A percentile compares a stretch with the other conserved stretches of the same genome.
Evolutionary conservation across 768 basidiomycete species (phyloP).

Genomic region (Epithele typhae): DNA sequence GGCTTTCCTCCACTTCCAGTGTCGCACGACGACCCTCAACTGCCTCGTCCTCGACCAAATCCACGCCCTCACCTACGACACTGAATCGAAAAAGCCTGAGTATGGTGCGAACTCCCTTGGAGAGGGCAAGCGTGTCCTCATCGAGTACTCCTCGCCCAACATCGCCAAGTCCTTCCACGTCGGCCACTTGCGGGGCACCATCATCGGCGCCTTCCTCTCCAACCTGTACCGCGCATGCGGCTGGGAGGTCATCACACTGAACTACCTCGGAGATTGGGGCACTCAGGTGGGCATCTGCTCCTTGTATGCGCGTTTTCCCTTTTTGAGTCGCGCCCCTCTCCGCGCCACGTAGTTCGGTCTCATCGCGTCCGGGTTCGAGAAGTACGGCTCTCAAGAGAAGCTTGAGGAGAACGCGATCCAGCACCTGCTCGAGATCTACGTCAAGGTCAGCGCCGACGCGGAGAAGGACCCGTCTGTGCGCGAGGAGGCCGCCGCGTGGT

Average conservation of each 20-base stretch:
- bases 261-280: constrained; percentile 98
- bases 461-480: constrained; percentile 69
- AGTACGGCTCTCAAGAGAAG: constrained; percentile 82
- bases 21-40: constrained; percentile 57
- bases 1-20: constrained; percentile 80
- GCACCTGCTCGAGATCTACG: constrained; percentile 92
- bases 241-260: constrained; percentile 88
- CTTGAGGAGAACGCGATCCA: constrained; percentile 89
- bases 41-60: constrained; percentile 72
- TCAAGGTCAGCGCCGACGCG: constrained; percentile 87
- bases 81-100: constrained; percentile 52
- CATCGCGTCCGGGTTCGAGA: constrained; percentile 87
- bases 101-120: constrained; percentile 83
- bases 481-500: constrained; percentile 76
- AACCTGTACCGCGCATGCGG: constrained; percentile 92
- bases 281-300: constrained; percentile 60
- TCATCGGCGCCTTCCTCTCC: constrained; percentile 91
- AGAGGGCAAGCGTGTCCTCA: constrained; percentile 74
- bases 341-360: constrained; percentile 83
- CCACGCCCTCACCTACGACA: constrained; percentile 62
- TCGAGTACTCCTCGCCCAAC: constrained; percentile 96
- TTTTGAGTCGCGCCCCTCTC: too few relatives aligned
- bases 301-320: too few relatives aligned
- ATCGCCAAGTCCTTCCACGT: constrained; percentile 99
- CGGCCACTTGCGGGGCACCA: constrained; percentile 95